Evolutionary conservation across 495 filamentous ascomycete genomes (phyloP).

Genomic region (Penicillium bialowiezense): DNA sequence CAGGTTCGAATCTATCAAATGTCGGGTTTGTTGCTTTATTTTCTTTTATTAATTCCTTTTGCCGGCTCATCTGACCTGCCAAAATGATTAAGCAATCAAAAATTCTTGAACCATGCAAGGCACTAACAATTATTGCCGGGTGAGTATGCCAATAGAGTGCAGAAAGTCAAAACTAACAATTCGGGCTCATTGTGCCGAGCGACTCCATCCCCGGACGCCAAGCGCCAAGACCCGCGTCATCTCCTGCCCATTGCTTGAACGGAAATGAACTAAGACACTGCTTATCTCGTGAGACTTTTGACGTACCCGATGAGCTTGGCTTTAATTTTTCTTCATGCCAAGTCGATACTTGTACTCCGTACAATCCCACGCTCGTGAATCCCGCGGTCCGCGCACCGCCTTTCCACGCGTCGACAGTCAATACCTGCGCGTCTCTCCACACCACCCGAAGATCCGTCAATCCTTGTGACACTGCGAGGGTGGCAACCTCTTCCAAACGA

Average conservation of each 20-base stretch:
- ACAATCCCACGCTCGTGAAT: neutral
- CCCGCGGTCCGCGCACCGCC: neutral
- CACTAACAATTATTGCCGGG: neutral
- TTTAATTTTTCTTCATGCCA: neutral
- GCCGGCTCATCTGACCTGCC: too few relatives aligned
- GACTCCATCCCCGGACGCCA: slow-evolving; percentile 17
- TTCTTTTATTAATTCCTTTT: too few relatives aligned
- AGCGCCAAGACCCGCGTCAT: slow-evolving; percentile 16
- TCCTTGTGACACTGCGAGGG: neutral
- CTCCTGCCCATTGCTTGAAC: slow-evolving; percentile 7
- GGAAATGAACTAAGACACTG: slow-evolving; percentile 9
- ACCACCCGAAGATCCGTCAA: neutral
- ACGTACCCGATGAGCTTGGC: slow-evolving; percentile 5
- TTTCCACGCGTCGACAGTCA: neutral
- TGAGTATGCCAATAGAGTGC: neutral
- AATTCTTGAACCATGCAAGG: neutral
- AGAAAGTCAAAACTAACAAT: neutral
- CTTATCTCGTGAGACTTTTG: slow-evolving; percentile 5
- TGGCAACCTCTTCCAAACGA: neutral
- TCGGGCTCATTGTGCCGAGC: slow-evolving; percentile 13
- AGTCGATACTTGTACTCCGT: neutral
- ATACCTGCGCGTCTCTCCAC: neutral
- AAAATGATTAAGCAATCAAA: too few relatives aligned
- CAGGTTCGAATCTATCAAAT: too few relatives aligned
- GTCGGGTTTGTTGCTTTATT: too few relatives aligned